These are phyloP conservation scores for Apiospora saccharicola DNA, from an alignment of 2,329 filamentous ascomycete species.

Conservation along the genomic window DNA sequence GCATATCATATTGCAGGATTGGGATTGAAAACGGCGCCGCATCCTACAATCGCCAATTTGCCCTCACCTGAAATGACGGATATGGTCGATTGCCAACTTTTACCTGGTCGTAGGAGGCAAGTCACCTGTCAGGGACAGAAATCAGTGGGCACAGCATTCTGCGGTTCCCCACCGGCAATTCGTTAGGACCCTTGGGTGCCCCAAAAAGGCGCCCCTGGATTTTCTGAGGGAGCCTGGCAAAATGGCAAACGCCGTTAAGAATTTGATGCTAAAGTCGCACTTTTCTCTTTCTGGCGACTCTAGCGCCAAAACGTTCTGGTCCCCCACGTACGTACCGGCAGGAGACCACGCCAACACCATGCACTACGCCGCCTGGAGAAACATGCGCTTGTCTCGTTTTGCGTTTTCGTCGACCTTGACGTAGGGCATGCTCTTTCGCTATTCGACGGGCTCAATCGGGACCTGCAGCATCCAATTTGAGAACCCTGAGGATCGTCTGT, in stretches of 20 bases:
- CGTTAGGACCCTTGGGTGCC: background rate
- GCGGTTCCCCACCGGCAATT: conserved; percentile 12
- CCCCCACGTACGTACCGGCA: background rate
- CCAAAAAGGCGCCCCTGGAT: background rate
- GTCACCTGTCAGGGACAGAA: background rate
- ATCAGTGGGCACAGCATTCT: background rate
- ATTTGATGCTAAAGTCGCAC: background rate
- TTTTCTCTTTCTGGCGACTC: background rate
- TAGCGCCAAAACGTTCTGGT: background rate
- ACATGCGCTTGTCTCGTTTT: background rate
- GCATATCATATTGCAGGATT: background rate
- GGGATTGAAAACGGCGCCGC: background rate
- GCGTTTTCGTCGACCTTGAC: background rate
- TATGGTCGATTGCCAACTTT: background rate
- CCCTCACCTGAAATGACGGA: background rate
- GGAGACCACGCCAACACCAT: background rate
- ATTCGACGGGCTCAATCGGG: background rate
- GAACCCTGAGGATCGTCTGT: background rate
- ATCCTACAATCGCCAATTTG: background rate
- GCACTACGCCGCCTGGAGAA: background rate
- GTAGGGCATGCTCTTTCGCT: background rate
- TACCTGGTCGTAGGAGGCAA: background rate
- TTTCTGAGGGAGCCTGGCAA: background rate
- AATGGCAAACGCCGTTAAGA: conserved; percentile 2
- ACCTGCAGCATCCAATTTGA: conserved; percentile 1